Evolutionary conservation across 2,329 filamentous ascomycete species (phyloP), one percentile per base, ranked within the genome.

Genomic region (Venturia oleaginea): DNA sequence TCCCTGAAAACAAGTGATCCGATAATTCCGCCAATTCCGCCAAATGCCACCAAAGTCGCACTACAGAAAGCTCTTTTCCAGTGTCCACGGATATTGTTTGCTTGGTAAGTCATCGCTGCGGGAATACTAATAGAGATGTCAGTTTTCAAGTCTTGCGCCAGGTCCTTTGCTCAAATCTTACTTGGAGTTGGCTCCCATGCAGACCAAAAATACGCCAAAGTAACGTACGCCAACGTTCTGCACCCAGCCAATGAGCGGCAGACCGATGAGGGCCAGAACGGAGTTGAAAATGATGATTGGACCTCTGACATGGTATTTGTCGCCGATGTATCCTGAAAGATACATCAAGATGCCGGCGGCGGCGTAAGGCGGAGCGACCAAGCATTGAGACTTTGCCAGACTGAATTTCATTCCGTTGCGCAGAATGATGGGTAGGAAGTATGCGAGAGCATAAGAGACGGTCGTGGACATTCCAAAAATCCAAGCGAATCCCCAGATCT

Each of bases 1-100:
- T 63, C 48, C 68, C 86, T 81, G 76, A 93, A 94, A 13, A 93
- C 86, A 64, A 91, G 78, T 68, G 84, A 85, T 34, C 89, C 84
- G 67, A 94, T 65, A 42, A 65, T 94, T 42, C 91, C 90, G 46
- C 91, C 91, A 32, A 95, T 78, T 3, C 89, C 90, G 11, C 90
- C 90, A 55, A 89, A 85, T 1, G 87, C 88, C 3, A 94, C 88
- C 3, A 93, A 81, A 0, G 86, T 88, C 2, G 90, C 89, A 66
- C 85, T 89, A 73, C 85, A 88, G 69, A 94, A 87, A 0, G 90
- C 90, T 60, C 91, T 85, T 78, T 93, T 95, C 90, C 90, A 95
- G 77, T 94, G 90, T 0, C 90, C 91, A 62, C 89, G 86, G 71
- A 95, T 88, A 75, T 95, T 95, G 77, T 93, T 94, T 6, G 42